Evolutionary conservation across 305 asterid species (phyloP), one percentile per base, ranked within the genome.

Genomic region (Stenogyne calaminthoides): DNA sequence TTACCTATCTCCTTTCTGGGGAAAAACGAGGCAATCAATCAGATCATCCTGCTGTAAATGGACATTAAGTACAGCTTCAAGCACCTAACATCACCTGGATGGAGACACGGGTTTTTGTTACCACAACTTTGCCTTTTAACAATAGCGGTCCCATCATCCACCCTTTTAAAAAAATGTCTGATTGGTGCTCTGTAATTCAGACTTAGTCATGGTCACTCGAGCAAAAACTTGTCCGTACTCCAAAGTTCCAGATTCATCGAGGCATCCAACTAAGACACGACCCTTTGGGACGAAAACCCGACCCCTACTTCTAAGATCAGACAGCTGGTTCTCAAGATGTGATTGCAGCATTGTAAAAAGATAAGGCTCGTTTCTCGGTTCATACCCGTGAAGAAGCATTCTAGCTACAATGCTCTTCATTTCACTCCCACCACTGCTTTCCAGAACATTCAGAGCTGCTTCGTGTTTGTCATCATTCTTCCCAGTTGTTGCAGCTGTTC

Each of bases 21-120:
- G 97, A 60, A 94, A 94, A 76, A 94, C 75, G 54, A 94, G 85
- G 85, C 97, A 92, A 75, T 94, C 96, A 61, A 87, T 82, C 16
- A 85, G 72, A 79, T 82, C 85, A 71, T 76, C 84, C 56, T 83
- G 88, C 67, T 82, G 85, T 52, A 91, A 80, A 63, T 75, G 76
- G 75, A 76, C 77, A 73, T 88, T 89, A 37, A 74, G 83, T 39
- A 94, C 95, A 64, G 97, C 98, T 80, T 94, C 97, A 16, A 91
- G 96, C 32, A 89, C 76, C 97, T 76, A 39, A 94, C 84, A 80
- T 94, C 97, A 44, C 98, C 97, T 0, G 98, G 98, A 80, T 93
- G 98, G 56, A 94, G 96, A 81, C 98, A 94, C 0, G 97, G 98
- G 64, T 94, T 76, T 88, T 94, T 2, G 98, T 94, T 11, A 94